Evolutionary conservation across 768 basidiomycete genomes (phyloP).

Genomic region (Rhodotorula paludigena): DNA sequence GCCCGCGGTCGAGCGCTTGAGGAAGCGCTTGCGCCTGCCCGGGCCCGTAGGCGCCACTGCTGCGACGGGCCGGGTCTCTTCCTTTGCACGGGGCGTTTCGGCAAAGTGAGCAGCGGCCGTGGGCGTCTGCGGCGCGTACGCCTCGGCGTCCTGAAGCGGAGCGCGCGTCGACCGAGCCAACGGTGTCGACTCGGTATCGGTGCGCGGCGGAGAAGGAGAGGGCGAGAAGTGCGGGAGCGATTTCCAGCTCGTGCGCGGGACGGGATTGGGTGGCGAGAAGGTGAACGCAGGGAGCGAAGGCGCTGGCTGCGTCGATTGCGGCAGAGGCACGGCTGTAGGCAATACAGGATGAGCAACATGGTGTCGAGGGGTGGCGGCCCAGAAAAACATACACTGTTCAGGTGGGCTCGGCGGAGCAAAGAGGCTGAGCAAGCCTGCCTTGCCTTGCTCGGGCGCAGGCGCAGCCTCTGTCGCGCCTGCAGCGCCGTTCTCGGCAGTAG

Average conservation of each 20-base stretch:
- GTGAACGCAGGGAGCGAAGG: not conserved
- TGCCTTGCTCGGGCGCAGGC: not conserved
- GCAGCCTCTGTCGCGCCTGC: not conserved
- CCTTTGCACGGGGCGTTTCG: not conserved
- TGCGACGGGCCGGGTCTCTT: too few species aligned
- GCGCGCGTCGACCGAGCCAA: not conserved
- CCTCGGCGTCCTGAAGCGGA: too few species aligned
- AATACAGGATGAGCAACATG: not conserved
- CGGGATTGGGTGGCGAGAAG: not conserved
- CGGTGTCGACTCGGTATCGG: not conserved
- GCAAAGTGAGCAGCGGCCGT: not conserved
- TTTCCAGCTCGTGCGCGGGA: not conserved
- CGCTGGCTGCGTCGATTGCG: not conserved
- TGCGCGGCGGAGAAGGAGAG: not conserved
- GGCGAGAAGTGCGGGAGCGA: conserved; percentile 2
- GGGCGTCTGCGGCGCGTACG: not conserved
- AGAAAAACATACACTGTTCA: not conserved
- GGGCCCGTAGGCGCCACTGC: not conserved
- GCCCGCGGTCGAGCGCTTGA: conserved; percentile 5
- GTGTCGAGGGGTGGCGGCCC: too few species aligned
- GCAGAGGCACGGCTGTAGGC: not conserved
- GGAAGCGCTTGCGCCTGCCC: conserved; percentile 1
- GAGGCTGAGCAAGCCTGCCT: conserved; percentile 16
- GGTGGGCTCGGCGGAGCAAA: conserved; percentile 24
- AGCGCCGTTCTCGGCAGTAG: not conserved